phyloP scores from a whole-genome alignment of 2,329 filamentous ascomycete genomes.

The Aspergillus sergii region DNA sequence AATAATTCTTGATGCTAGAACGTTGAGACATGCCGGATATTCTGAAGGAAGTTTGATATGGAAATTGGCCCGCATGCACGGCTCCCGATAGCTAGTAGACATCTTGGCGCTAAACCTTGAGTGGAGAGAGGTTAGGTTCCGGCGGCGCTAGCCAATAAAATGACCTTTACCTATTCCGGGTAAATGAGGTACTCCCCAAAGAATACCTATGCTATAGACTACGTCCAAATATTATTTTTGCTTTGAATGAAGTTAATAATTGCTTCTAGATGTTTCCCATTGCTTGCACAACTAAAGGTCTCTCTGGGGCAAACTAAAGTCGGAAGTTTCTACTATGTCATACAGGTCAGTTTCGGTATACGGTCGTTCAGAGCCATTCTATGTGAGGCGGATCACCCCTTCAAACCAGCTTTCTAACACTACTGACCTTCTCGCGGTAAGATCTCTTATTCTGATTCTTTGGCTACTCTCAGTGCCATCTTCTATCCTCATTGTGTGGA shows the following conservation, averaged over 20 bases:
- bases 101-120: background rate
- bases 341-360: background rate
- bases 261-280: background rate
- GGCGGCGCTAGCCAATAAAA: background rate
- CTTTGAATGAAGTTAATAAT: background rate
- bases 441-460: background rate
- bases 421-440: background rate
- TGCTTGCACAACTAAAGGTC: background rate
- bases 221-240: background rate
- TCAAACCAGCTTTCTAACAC: background rate
- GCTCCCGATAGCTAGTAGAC: background rate
- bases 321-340: background rate
- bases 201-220: background rate
- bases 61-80: constrained; percentile 5
- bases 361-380: background rate
- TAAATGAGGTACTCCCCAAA: background rate
- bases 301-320: background rate
- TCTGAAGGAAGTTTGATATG: constrained; percentile 8
- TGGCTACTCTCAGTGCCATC: background rate
- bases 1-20: constrained; percentile 50
- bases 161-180: background rate
- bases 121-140: background rate
- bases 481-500: background rate
- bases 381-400: background rate
- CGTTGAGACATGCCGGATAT: constrained; percentile 27